Evolutionary conservation across 345 rosid species (phyloP), one percentile per base, ranked within the genome.

Genomic region (Crucihimalaya himalaica): DNA sequence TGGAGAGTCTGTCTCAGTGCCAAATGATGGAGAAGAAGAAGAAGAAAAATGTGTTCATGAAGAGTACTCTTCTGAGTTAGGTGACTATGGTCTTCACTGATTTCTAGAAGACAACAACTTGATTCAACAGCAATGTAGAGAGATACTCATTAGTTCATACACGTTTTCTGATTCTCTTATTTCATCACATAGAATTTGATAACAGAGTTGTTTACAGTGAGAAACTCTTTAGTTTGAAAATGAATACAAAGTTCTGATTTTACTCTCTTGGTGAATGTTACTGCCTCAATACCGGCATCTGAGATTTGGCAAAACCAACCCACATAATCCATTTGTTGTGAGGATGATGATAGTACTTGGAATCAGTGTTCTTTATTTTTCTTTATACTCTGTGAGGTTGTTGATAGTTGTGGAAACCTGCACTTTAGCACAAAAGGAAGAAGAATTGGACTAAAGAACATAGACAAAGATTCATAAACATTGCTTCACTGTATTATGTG

Each of bases 1-100:
- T 14, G 84, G 84, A 53, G 81, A 81, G 1, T 71, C 81, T 9
- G 64, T 82, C 66, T 75, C 83, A 8, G 82, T 59, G 50, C 52
- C 69, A 8, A 35, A 65, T 20, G 8, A 56, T 35, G 80, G 70
- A 10, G 68, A n/a, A n/a, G n/a, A 66, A 9, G 72, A 59, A 14
- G 75, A 64, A 15, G 66, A 63, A 64, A 66, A 54, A 28, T 28
- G 29, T 51, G 62, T 15, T 66, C 62, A 62, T 68, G 48, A 20
- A 32, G 74, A 75, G 18, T 66, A 47, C 61, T 64, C 34, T 31
- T 34, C 75, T 43, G 81, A 62, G 15, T 71, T 67, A 35, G 77
- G 73, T 54, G 82, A 78, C 53, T 67, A 63, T 55, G 76, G 63
- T 54, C 75, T 55, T 70, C 80, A 69, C 75, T 76, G 75, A 75